These are phyloP conservation scores for Mentha longifolia DNA, from an alignment of 257 asterid genomes.

Conservation along the genomic window DNA sequence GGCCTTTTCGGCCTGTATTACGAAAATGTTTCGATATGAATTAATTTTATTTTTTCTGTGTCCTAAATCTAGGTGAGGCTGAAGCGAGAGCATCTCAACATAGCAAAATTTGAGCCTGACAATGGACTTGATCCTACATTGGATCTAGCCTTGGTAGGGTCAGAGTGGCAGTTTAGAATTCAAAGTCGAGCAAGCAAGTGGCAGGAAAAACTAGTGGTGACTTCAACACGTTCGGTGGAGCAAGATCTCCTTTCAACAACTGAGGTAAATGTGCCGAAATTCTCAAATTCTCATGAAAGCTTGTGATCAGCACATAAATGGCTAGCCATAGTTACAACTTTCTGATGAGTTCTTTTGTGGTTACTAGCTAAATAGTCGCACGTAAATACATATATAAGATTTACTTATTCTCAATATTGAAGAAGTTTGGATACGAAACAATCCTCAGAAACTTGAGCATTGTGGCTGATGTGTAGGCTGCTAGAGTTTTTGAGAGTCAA, in stretches of 20 bases:
- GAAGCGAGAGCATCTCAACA: constrained; percentile 88
- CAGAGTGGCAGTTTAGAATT: constrained; percentile 99
- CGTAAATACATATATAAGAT: too few species aligned
- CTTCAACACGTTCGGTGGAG: constrained; percentile 94
- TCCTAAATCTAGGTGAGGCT: constrained; percentile 79
- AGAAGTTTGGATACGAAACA: too few species aligned
- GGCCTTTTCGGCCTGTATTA: constrained; percentile 13
- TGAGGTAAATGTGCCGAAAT: constrained; percentile 60
- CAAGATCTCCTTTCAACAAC: constrained; percentile 92
- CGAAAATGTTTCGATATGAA: constrained; percentile 32
- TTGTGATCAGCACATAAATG: neutral
- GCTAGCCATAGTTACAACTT: too few species aligned
- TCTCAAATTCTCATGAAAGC: constrained; percentile 24
- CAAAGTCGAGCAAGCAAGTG: constrained; percentile 98
- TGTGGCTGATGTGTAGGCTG: constrained; percentile 65
- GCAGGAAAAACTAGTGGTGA: constrained; percentile 96
- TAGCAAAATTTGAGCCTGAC: constrained; percentile 98
- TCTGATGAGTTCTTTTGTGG: too few species aligned
- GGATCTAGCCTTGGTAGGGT: constrained; percentile 93
- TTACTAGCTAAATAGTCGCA: too few species aligned
- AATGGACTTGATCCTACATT: constrained; percentile 92
- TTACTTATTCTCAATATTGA: too few species aligned
- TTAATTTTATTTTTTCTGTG: constrained; percentile 16
- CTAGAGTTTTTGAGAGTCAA: constrained; percentile 96
- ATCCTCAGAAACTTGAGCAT: neutral